Conservation (phyloP, 805 yeast genomes). For the Saccharomycopsis vini region DNA sequence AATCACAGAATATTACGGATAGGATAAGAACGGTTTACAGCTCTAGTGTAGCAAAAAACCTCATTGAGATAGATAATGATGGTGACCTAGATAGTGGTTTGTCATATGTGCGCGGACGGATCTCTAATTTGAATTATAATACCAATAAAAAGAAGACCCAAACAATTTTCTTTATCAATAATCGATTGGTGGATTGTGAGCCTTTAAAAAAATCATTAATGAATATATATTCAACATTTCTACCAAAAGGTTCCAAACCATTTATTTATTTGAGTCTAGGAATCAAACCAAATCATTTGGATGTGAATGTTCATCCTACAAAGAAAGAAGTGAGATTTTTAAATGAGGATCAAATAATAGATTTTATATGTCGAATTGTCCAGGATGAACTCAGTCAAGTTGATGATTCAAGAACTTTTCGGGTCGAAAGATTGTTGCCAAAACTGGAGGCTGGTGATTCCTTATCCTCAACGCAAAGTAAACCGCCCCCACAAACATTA, state of each 20-base stretch:
- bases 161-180: conserved; percentile 79
- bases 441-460: background rate
- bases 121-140: conserved; percentile 62
- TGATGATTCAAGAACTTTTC: conserved; percentile 62
- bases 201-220: conserved; percentile 63
- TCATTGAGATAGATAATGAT: conserved; percentile 38
- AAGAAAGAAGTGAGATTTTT: conserved; percentile 85
- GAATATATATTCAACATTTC: conserved; percentile 50
- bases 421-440: conserved; percentile 36
- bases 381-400: conserved; percentile 43
- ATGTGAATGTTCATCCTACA: conserved; percentile 94
- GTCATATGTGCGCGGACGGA: conserved; percentile 40
- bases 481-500: background rate
- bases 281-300: conserved; percentile 62
- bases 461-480: background rate
- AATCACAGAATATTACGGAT: conserved; percentile 44
- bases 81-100: conserved; percentile 41
- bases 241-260: conserved; percentile 73
- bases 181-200: conserved; percentile 75
- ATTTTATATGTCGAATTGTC: conserved; percentile 40
- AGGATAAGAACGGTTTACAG: conserved; percentile 73
- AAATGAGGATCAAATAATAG: conserved; percentile 78
- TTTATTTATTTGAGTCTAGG: conserved; percentile 69
- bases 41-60: conserved; percentile 51
- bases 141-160: conserved; percentile 49